Conservation (phyloP, 164 flowering plant genomes). For the Vitis cinerea region DNA sequence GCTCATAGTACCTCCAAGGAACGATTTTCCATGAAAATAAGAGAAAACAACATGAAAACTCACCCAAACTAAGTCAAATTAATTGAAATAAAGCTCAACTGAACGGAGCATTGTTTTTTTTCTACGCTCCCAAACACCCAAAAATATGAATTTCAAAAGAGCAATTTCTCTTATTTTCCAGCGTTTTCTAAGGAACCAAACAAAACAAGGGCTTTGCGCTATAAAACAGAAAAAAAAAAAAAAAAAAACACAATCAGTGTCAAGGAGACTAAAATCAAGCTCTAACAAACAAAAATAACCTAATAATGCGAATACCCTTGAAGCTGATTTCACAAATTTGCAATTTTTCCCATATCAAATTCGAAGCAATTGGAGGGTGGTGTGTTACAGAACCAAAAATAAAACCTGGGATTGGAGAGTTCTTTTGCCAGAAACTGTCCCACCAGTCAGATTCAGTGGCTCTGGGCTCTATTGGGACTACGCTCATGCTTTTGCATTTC, state of each 20-base stretch:
- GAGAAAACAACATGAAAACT: no score
- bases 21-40: no score
- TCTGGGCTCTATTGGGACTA: conserved; percentile 48
- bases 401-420: conserved; percentile 45
- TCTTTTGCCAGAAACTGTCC: conserved; percentile 75
- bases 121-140: no score
- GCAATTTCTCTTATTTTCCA: no score
- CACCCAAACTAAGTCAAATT: no score
- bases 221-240: neutral
- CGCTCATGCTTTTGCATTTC: conserved; percentile 19
- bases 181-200: no score
- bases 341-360: neutral
- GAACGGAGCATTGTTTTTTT: no score
- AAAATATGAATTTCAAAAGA: no score
- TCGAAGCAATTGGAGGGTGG: neutral
- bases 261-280: neutral
- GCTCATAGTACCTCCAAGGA: no score
- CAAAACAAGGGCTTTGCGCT: neutral
- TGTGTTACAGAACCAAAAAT: neutral
- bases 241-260: neutral
- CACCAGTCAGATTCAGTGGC: conserved; percentile 78
- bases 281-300: neutral
- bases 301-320: neutral
- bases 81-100: no score
- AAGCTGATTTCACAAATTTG: neutral